Evolutionary conservation across 148 eudicot genomes (phyloP), one percentile per base, ranked within the genome.

Genomic region (Cornus florida): DNA sequence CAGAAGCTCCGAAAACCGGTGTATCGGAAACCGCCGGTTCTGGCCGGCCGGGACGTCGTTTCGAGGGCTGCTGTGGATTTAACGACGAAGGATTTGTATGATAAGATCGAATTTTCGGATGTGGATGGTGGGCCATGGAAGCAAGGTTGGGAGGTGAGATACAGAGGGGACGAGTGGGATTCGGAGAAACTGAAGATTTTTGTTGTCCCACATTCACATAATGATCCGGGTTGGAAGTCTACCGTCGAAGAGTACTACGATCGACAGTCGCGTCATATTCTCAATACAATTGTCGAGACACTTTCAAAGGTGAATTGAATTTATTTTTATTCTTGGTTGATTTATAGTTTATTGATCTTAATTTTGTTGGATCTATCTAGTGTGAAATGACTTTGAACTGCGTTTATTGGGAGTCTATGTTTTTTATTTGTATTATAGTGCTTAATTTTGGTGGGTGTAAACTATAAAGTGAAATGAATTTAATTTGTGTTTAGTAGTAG

Each of bases 201-300:
- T 79, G 99, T 93, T 33, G 98, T 92, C 5, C 98, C 98, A 0
- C 99, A 96, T 83, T 96, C 99, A 66, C 99, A 96, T 84, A 96
- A 96, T 85, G 99, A 96, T 91, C 99, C 99, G 31, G 99, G 99
- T 23, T 96, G 99, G 99, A 96, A 92, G 75, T 84, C 90, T 23
- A 96, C 99, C 74, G 99, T 96, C 70, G 97, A 97, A 16, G 97
- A 97, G 87, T 97, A 97, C 80, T 97, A 97, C 80, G 91, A 90
- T 39, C 83, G 88, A 31, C 99, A 97, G 77, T 90, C 94, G 20
- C 82, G 89, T 57, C 97, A 92, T 76, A 97, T 97, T 73, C 95
- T 97, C 67, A 95, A 97, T 75, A 97, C 99, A 11, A 91, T 94
- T 78, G 97, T 96, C 71, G 99, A 96, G 31, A 91, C 98, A 31